These are phyloP conservation scores for Tulasnella sp. DNA, from an alignment of 768 basidiomycete species.

Conservation along the genomic window DNA sequence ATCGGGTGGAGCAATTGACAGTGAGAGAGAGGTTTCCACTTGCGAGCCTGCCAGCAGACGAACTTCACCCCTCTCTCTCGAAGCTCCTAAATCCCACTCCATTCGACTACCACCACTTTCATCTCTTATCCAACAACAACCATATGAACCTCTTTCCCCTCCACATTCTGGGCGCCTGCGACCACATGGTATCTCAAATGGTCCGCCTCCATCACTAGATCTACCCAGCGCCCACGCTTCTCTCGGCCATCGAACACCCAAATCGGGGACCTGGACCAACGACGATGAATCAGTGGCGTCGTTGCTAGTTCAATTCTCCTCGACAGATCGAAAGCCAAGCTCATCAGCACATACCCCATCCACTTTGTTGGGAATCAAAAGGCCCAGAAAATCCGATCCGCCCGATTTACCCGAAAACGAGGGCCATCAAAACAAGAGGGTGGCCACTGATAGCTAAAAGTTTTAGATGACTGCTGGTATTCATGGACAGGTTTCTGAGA, in stretches of 20 bases:
- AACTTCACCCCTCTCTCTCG: neutral
- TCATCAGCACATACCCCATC: too few species aligned
- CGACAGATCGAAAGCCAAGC: too few species aligned
- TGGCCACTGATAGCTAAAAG: too few species aligned
- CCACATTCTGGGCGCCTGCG: conserved; percentile 4
- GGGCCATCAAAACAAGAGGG: too few species aligned
- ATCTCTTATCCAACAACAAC: conserved; percentile 1
- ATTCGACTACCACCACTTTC: conserved; percentile 2
- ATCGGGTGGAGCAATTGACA: neutral
- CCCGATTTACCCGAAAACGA: too few species aligned
- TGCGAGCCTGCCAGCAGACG: neutral
- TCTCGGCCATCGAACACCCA: neutral
- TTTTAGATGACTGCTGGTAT: too few species aligned
- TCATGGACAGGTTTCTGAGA: too few species aligned
- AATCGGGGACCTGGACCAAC: neutral
- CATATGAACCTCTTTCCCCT: neutral
- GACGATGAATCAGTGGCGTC: neutral
- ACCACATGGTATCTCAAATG: neutral
- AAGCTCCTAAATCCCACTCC: neutral
- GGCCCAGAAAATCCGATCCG: too few species aligned
- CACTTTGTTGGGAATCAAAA: too few species aligned
- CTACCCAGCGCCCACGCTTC: neutral
- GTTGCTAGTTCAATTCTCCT: conserved; percentile 3
- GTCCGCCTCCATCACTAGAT: neutral
- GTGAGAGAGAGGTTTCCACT: neutral